Conservation (phyloP, 495 filamentous ascomycete genomes). For the Jackrogersella minutella region DNA sequence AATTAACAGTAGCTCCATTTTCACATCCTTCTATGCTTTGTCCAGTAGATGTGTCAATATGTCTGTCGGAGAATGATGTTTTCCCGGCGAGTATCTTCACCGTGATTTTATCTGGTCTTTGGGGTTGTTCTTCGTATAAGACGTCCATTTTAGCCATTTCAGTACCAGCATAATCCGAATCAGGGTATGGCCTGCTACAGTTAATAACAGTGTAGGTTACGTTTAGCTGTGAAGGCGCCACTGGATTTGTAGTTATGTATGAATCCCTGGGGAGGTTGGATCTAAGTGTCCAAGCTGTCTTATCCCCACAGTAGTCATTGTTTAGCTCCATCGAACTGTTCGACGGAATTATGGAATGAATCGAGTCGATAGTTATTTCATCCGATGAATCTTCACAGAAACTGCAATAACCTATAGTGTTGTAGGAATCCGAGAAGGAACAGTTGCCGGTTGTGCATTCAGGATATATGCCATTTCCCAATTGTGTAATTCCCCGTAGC, state of each 20-base stretch:
- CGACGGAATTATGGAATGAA: background rate
- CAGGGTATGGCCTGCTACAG: background rate
- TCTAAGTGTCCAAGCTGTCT: background rate
- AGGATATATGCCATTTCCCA: background rate
- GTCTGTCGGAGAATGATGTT: background rate
- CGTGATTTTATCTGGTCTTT: background rate
- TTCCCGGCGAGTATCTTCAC: constrained; percentile 1
- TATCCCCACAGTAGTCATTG: too few relatives aligned
- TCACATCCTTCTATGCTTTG: background rate
- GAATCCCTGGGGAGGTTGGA: background rate
- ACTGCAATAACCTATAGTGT: constrained; percentile 1
- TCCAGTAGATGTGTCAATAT: background rate
- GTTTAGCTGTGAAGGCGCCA: too few relatives aligned
- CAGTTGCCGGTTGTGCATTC: constrained; percentile 1
- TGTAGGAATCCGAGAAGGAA: background rate
- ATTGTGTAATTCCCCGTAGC: background rate
- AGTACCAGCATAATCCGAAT: too few relatives aligned
- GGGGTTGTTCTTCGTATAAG: background rate
- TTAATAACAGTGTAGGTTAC: background rate
- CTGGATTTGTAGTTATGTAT: background rate
- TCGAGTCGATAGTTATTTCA: background rate
- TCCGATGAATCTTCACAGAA: background rate
- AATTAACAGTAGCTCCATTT: background rate
- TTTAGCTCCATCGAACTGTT: too few relatives aligned
- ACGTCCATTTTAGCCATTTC: background rate